Conservation (phyloP, 768 basidiomycete genomes). For the Lactarius evosmus region DNA sequence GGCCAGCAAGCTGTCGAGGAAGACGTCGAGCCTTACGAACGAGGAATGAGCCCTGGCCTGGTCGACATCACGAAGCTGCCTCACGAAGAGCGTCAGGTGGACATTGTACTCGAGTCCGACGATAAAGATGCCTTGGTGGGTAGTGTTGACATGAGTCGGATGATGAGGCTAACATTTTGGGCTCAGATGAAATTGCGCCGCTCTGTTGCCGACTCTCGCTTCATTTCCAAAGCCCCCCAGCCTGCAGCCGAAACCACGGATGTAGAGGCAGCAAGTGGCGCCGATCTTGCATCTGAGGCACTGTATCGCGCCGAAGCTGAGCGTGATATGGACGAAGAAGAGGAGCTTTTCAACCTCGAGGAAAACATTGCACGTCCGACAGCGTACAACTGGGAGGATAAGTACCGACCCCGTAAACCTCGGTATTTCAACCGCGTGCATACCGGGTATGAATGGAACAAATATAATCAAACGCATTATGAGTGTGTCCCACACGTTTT, state of each 20-base stretch:
- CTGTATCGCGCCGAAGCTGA: constrained; percentile 89
- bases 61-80: constrained; percentile 68
- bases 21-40: constrained; percentile 75
- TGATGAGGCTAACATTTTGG: constrained; percentile 12
- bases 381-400: constrained; percentile 98
- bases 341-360: constrained; percentile 92
- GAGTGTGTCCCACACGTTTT: constrained; percentile 58
- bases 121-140: constrained; percentile 56
- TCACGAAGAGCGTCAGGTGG: constrained; percentile 77
- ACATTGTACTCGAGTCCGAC: constrained; percentile 67
- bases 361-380: constrained; percentile 80
- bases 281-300: constrained; percentile 85
- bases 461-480: constrained; percentile 99
- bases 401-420: constrained; percentile 95
- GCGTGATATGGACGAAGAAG: constrained; percentile 91
- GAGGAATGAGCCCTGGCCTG: constrained; percentile 81
- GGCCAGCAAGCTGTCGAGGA: constrained; percentile 45
- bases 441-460: constrained; percentile 99
- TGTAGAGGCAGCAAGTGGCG: constrained; percentile 57
- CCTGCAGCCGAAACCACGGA: constrained; percentile 54
- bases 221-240: constrained; percentile 74
- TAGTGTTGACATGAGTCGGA: constrained; percentile 9
- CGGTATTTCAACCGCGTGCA: constrained; percentile 99
- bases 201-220: constrained; percentile 78
- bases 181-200: constrained; percentile 76